Percentiles rank a stretch among this genome's conserved stretches.
Evolutionary conservation across 2,329 filamentous ascomycete genomes (phyloP).

Genomic region (Clarireedia paspali): DNA sequence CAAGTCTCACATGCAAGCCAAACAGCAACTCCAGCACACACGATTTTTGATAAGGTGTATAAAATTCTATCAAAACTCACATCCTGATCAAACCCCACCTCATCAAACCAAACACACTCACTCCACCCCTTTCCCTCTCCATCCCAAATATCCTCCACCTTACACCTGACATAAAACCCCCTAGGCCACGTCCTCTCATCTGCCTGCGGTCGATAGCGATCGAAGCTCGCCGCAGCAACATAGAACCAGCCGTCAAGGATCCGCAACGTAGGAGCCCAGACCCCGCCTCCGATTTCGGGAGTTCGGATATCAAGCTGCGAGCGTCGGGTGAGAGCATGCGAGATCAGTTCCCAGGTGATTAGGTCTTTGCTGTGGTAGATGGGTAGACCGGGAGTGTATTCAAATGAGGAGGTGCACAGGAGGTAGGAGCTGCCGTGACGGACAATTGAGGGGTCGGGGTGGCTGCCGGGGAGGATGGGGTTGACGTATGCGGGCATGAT

Average conservation of each 20-base stretch:
- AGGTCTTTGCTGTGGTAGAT: constrained; percentile 34
- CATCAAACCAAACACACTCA: constrained; percentile 6
- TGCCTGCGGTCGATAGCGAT: constrained; percentile 15
- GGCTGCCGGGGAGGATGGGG: constrained; percentile 37
- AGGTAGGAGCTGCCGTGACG: background rate
- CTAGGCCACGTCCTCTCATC: constrained; percentile 2
- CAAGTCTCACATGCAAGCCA: too few species aligned
- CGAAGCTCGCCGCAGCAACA: constrained; percentile 34
- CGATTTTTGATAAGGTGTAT: background rate
- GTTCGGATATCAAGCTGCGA: constrained; percentile 33
- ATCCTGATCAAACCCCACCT: constrained; percentile 7
- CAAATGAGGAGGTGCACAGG: constrained; percentile 5
- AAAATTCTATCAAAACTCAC: background rate
- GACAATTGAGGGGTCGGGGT: constrained; percentile 31
- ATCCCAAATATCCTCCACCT: background rate
- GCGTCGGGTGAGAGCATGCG: constrained; percentile 31
- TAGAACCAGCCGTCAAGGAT: constrained; percentile 38
- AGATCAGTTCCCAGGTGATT: constrained; percentile 40
- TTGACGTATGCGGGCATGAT: constrained; percentile 30
- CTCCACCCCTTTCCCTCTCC: background rate
- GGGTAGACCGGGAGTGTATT: background rate
- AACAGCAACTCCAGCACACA: too few species aligned
- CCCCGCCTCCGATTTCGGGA: constrained; percentile 32
- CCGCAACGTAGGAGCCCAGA: constrained; percentile 41
- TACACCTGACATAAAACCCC: constrained; percentile 4